Percentiles rank a stretch among this genome's conserved stretches.
These are phyloP conservation scores for Proliferodiscus dingleyae DNA, from an alignment of 2,329 filamentous ascomycete species.

Conservation along the genomic window DNA sequence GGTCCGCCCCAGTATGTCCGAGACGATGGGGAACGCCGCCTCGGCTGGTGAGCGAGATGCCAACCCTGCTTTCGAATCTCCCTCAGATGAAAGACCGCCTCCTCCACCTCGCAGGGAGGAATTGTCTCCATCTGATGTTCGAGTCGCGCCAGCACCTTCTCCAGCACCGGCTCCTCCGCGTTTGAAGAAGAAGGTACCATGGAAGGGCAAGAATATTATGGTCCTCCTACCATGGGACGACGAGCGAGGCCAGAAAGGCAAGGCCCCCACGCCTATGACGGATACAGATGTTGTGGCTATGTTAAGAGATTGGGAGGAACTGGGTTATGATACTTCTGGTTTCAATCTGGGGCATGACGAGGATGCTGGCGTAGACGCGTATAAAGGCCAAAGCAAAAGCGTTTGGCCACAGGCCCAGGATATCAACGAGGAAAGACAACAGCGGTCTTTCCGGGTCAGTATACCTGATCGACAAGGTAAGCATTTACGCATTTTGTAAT, in stretches of 20 bases:
- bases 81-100: constrained; percentile 37
- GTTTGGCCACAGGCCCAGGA: constrained; percentile 64
- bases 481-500: constrained; percentile 9
- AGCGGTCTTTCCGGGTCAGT: constrained; percentile 53
- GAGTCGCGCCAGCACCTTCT: constrained; percentile 11
- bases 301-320: constrained; percentile 60
- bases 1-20: constrained; percentile 20
- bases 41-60: constrained; percentile 16
- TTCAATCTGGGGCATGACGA: constrained; percentile 59
- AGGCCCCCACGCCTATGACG: constrained; percentile 49
- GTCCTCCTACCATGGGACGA: constrained; percentile 66
- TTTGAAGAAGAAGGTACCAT: constrained; percentile 66
- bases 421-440: constrained; percentile 49
- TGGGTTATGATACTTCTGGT: constrained; percentile 64
- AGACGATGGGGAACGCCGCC: constrained; percentile 16
- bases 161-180: constrained; percentile 46
- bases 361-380: constrained; percentile 15
- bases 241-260: constrained; percentile 54
- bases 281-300: constrained; percentile 55
- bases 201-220: constrained; percentile 71
- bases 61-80: neutral
- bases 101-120: constrained; percentile 29
- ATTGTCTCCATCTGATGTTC: constrained; percentile 21
- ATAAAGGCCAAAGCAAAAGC: constrained; percentile 53
- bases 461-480: constrained; percentile 49